Percentiles rank a stretch among this genome's conserved stretches.
phyloP scores from a whole-genome alignment of 257 asterid species.

The Linderniella brevidens region DNA sequence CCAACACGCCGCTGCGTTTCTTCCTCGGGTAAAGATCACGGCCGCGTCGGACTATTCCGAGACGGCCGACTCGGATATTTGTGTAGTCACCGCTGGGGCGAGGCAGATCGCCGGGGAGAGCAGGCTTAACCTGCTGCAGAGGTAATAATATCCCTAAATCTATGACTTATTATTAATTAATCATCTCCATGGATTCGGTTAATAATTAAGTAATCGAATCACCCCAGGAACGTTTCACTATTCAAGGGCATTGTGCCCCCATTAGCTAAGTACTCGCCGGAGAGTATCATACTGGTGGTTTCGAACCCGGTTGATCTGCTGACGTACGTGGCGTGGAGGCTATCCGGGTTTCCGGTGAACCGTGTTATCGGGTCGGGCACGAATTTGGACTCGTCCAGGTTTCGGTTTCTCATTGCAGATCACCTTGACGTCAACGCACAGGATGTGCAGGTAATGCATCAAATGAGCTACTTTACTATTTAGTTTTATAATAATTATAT shows the following conservation, averaged over 20 bases:
- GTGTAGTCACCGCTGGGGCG: neutral
- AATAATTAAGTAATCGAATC: no score
- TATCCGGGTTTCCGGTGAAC: neutral
- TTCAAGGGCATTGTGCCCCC: neutral
- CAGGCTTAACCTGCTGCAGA: conserved; percentile 1
- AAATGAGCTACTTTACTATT: no score
- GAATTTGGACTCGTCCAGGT: neutral
- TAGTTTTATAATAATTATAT: no score
- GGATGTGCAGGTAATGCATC: conserved; percentile 3
- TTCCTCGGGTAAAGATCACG: neutral
- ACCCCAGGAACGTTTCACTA: neutral
- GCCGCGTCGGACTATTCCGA: neutral
- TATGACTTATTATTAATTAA: no score
- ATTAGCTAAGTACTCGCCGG: conserved; percentile 1
- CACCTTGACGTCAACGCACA: neutral
- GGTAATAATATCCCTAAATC: neutral
- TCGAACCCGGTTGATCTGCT: neutral
- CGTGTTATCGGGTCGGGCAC: neutral
- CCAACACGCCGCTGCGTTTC: neutral
- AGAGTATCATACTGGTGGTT: neutral
- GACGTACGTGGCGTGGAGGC: conserved; percentile 2
- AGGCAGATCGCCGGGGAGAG: neutral
- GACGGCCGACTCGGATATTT: neutral
- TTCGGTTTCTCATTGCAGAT: neutral
- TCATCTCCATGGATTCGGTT: no score